Evolutionary conservation across 2,329 filamentous ascomycete genomes (phyloP).

Genomic region (Gyromitra esculenta): DNA sequence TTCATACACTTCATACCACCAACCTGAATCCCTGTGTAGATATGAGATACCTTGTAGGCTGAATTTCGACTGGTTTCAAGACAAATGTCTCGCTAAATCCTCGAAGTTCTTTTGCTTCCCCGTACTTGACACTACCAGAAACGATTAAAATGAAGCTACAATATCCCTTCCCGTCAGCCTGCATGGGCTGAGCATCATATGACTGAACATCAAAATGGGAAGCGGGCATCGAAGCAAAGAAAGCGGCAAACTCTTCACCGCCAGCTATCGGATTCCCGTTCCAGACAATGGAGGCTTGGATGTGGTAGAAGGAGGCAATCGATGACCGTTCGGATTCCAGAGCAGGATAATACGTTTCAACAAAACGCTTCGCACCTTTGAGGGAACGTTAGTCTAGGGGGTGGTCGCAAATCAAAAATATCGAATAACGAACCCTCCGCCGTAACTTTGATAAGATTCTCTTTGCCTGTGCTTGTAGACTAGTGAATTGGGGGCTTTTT

Average conservation of each 20-base stretch:
- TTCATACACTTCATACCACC: conserved; percentile 52
- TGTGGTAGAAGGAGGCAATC: conserved; percentile 75
- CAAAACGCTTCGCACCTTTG: conserved; percentile 75
- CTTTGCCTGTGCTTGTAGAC: conserved; percentile 41
- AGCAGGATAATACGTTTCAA: conserved; percentile 78
- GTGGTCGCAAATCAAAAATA: background rate
- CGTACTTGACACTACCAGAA: conserved; percentile 76
- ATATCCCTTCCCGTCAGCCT: conserved; percentile 64
- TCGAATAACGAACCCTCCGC: conserved; percentile 47
- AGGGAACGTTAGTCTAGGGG: background rate
- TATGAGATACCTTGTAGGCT: conserved; percentile 55
- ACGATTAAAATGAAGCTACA: conserved; percentile 78
- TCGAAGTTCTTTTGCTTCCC: conserved; percentile 70
- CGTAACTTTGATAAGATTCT: conserved; percentile 45
- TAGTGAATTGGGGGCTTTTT: background rate
- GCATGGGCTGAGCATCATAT: conserved; percentile 73
- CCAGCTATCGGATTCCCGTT: conserved; percentile 76
- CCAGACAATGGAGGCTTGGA: conserved; percentile 75
- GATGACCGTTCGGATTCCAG: conserved; percentile 69
- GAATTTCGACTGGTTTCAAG: conserved; percentile 69
- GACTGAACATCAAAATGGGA: conserved; percentile 78
- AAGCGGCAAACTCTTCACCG: conserved; percentile 72
- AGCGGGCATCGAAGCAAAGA: conserved; percentile 72
- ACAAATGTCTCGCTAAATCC: conserved; percentile 84
- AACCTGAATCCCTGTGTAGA: conserved; percentile 56